A percentile compares a stretch with the other conserved stretches of the same genome.
phyloP scores from a whole-genome alignment of 2,329 filamentous ascomycete genomes.

The Dothideomycetes sp. region DNA sequence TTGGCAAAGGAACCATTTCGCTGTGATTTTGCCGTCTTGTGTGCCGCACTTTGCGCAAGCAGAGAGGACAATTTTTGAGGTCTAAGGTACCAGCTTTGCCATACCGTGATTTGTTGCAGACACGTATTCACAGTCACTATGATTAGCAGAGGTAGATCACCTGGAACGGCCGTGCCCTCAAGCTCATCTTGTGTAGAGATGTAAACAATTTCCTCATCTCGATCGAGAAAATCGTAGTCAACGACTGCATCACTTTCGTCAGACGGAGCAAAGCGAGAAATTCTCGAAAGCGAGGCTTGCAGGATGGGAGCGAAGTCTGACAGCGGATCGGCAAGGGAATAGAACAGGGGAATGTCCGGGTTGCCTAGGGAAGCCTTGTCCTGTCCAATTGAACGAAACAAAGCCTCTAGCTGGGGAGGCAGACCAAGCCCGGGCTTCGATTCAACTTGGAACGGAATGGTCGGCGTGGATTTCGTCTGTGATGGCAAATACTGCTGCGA shows the following conservation, averaged over 20 bases:
- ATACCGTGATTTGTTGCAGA: constrained; percentile 68
- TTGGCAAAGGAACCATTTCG: constrained; percentile 56
- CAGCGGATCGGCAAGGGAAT: constrained; percentile 76
- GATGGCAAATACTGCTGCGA: constrained; percentile 44
- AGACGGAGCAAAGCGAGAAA: constrained; percentile 7
- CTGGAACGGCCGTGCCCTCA: constrained; percentile 31
- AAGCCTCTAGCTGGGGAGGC: constrained; percentile 15
- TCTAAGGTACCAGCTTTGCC: constrained; percentile 69
- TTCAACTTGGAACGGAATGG: neutral
- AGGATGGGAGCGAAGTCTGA: constrained; percentile 78
- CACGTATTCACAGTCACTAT: constrained; percentile 73
- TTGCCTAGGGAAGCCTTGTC: constrained; percentile 2
- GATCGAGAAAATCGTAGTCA: constrained; percentile 54
- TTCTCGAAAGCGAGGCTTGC: constrained; percentile 24
- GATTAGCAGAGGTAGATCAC: constrained; percentile 47
- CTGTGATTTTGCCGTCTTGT: constrained; percentile 38
- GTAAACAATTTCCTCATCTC: constrained; percentile 73
- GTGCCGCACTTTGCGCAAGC: constrained; percentile 27
- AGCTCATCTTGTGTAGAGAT: constrained; percentile 57
- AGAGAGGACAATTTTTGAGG: constrained; percentile 44
- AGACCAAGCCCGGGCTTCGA: neutral
- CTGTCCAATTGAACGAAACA: constrained; percentile 17
- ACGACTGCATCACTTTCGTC: constrained; percentile 17
- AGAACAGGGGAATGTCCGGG: constrained; percentile 60
- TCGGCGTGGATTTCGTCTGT: constrained; percentile 11